Evolutionary conservation across 148 eudicot genomes (phyloP).

Genomic region (Vaccinium corymbosum): DNA sequence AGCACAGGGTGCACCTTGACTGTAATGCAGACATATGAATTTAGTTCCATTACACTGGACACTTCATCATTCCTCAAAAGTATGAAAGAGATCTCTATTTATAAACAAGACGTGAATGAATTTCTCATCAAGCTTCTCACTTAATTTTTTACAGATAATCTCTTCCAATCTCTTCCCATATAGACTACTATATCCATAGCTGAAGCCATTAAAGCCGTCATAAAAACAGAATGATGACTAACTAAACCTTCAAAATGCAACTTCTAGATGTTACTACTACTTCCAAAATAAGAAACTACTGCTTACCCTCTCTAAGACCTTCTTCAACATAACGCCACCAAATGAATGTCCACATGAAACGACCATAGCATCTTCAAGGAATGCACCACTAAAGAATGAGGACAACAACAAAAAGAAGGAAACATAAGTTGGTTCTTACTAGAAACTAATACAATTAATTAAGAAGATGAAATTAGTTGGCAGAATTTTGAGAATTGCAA

Average conservation of each 20-base stretch:
- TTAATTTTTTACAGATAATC: not conserved
- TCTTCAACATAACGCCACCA: constrained; percentile 77
- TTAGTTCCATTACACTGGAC: constrained; percentile 10
- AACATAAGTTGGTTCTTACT: not conserved
- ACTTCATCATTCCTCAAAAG: not conserved
- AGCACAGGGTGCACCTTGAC: constrained; percentile 72
- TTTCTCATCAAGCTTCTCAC: not conserved
- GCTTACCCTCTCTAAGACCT: constrained; percentile 68
- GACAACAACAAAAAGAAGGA: constrained; percentile 10
- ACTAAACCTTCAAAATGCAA: not conserved
- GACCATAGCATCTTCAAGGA: constrained; percentile 85
- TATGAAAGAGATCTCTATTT: not conserved
- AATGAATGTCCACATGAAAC: constrained; percentile 94
- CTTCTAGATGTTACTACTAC: not conserved
- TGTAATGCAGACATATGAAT: constrained; percentile 37
- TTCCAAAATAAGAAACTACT: constrained; percentile 2
- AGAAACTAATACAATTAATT: constrained; percentile 3
- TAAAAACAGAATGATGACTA: not conserved
- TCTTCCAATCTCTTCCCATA: not conserved
- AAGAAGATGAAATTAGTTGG: not conserved
- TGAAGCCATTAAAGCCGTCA: not conserved
- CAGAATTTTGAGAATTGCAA: not conserved
- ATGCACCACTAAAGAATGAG: constrained; percentile 59
- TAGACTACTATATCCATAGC: not conserved
- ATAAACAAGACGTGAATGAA: constrained; percentile 10